Evolutionary conservation across 106 monocot genomes (phyloP).

Genomic region (Platanthera guangdongensis): DNA sequence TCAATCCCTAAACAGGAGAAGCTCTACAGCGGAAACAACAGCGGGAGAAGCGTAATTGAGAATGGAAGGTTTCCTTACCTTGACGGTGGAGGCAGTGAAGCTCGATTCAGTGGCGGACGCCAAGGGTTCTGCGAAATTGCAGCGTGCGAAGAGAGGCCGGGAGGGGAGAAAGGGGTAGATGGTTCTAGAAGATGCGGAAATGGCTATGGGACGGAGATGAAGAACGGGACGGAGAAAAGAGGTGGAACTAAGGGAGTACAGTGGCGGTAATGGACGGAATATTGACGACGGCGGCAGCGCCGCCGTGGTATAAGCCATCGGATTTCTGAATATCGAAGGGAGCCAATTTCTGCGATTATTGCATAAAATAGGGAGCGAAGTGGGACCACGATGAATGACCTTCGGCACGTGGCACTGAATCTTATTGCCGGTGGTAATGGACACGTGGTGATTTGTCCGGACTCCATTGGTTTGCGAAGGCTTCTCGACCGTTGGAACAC

Average conservation of each 20-base stretch:
- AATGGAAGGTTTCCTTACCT: not conserved
- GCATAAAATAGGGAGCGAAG: not conserved
- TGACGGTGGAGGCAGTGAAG: not conserved
- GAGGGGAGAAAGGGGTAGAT: too few species aligned
- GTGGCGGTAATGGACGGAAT: not conserved
- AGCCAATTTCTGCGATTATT: not conserved
- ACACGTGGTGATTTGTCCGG: not conserved
- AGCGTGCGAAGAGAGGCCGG: not conserved
- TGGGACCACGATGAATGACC: not conserved
- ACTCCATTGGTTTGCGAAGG: too few species aligned
- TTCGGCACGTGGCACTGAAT: not conserved
- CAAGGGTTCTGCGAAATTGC: not conserved
- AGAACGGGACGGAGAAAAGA: not conserved
- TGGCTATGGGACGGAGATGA: not conserved
- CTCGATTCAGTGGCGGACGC: not conserved
- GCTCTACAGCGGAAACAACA: not conserved
- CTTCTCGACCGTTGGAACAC: too few species aligned
- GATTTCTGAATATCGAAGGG: not conserved
- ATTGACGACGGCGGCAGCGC: not conserved
- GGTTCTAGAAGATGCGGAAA: not conserved
- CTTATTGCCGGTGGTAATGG: not conserved
- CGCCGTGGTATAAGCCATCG: not conserved
- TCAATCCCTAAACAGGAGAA: constrained; percentile 1
- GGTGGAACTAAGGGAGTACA: not conserved
- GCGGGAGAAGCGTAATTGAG: not conserved